phyloP scores from a whole-genome alignment of 345 rosid species.

The Zanthoxylum bungeanum region DNA sequence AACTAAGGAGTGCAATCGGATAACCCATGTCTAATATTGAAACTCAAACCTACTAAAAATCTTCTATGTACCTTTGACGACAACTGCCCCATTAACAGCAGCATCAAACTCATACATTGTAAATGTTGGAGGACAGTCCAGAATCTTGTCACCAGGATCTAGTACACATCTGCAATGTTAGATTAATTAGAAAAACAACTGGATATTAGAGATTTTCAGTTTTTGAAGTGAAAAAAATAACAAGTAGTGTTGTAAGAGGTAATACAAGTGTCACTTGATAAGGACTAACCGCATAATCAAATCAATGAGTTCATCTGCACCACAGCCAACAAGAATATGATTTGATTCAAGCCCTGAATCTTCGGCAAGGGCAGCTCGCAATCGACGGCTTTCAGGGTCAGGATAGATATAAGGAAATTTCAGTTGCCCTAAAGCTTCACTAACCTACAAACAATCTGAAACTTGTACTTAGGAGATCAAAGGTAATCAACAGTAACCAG shows the following conservation, averaged over 20 bases:
- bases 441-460: conserved; percentile 65
- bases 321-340: conserved; percentile 90
- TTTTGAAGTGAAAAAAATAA: not conserved
- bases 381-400: conserved; percentile 78
- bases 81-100: conserved; percentile 77
- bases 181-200: conserved; percentile 1
- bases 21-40: not conserved
- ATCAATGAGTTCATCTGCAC: conserved; percentile 95
- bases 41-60: not conserved
- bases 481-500: conserved; percentile 2
- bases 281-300: conserved; percentile 84
- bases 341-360: conserved; percentile 90
- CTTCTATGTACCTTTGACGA: conserved; percentile 59
- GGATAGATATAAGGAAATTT: conserved; percentile 89
- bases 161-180: conserved; percentile 62
- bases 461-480: conserved; percentile 21
- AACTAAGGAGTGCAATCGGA: no score
- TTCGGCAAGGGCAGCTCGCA: conserved; percentile 78
- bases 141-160: conserved; percentile 94
- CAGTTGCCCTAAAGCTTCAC: conserved; percentile 81
- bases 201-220: not conserved
- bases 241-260: not conserved
- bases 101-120: conserved; percentile 99
- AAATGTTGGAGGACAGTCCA: conserved; percentile 98
- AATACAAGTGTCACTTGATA: not conserved